These are phyloP conservation scores for Marsdenia floribunda DNA, from an alignment of 257 asterid species.

Conservation along the genomic window DNA sequence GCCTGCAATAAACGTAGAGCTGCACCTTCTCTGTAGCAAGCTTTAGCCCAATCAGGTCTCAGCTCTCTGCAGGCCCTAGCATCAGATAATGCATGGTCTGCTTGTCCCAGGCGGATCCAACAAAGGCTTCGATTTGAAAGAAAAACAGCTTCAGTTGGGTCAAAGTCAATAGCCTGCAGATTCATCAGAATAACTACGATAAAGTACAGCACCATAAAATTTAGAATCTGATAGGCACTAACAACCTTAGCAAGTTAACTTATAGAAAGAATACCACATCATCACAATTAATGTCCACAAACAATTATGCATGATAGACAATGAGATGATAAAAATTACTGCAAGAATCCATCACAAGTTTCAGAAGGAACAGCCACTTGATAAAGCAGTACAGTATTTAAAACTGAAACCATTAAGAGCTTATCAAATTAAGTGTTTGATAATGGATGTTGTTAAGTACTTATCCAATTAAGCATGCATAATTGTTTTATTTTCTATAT, in stretches of 20 bases:
- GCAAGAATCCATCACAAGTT: too few relatives aligned
- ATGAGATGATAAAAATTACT: not conserved
- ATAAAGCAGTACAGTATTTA: too few relatives aligned
- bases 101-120: conserved; percentile 88
- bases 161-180: conserved; percentile 83
- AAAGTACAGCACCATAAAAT: not conserved
- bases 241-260: not conserved
- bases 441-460: too few relatives aligned
- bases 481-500: too few relatives aligned
- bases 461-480: too few relatives aligned
- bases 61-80: conserved; percentile 75
- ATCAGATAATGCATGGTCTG: conserved; percentile 81
- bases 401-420: too few relatives aligned
- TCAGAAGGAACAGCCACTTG: not conserved
- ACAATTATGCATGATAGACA: not conserved
- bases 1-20: conserved; percentile 84
- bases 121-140: conserved; percentile 90
- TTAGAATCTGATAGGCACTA: not conserved
- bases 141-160: conserved; percentile 75
- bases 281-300: not conserved
- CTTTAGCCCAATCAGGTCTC: conserved; percentile 96
- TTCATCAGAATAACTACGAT: conserved; percentile 16
- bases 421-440: too few relatives aligned
- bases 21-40: conserved; percentile 94
- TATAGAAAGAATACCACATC: not conserved